phyloP scores from a whole-genome alignment of 2,329 filamentous ascomycete genomes.

The Penicillium expansum region DNA sequence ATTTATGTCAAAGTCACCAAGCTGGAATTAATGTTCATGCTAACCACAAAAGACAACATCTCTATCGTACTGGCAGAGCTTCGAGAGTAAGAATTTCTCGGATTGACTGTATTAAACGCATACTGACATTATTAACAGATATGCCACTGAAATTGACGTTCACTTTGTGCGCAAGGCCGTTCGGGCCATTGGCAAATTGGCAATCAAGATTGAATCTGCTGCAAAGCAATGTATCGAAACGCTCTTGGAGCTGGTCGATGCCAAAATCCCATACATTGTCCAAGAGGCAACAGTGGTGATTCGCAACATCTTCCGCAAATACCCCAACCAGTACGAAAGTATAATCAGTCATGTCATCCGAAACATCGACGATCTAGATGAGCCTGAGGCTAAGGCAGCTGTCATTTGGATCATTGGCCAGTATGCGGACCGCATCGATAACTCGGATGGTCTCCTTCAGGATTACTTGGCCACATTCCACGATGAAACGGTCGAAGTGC shows the following conservation, averaged over 20 bases:
- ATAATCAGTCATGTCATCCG: conserved; percentile 96
- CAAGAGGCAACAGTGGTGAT: conserved; percentile 99
- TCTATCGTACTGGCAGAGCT: conserved; percentile 91
- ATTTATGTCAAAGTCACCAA: conserved; percentile 99
- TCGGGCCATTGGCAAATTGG: conserved; percentile 92
- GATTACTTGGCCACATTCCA: conserved; percentile 93
- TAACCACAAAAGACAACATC: conserved; percentile 93
- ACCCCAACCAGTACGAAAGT: conserved; percentile 96
- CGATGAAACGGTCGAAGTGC: conserved; percentile 93
- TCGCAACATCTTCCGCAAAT: conserved; percentile 98
- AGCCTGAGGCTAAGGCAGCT: conserved; percentile 95
- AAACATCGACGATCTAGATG: conserved; percentile 92
- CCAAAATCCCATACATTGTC: conserved; percentile 98
- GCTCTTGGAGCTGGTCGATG: conserved; percentile 86
- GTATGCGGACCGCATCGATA: conserved; percentile 96
- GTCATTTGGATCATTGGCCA: conserved; percentile 99
- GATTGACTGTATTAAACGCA: neutral
- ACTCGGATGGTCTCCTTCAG: conserved; percentile 87
- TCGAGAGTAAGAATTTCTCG: conserved; percentile 63
- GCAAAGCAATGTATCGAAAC: conserved; percentile 89
- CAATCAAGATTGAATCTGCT: conserved; percentile 97
- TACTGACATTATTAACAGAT: conserved; percentile 41
- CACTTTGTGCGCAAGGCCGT: conserved; percentile 98
- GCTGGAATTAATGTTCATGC: conserved; percentile 97
- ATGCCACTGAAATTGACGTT: conserved; percentile 97